Percentiles rank a stretch among this genome's conserved stretches.
Evolutionary conservation across 2,329 filamentous ascomycete species (phyloP).

Genomic region (Apiospora arundinis): DNA sequence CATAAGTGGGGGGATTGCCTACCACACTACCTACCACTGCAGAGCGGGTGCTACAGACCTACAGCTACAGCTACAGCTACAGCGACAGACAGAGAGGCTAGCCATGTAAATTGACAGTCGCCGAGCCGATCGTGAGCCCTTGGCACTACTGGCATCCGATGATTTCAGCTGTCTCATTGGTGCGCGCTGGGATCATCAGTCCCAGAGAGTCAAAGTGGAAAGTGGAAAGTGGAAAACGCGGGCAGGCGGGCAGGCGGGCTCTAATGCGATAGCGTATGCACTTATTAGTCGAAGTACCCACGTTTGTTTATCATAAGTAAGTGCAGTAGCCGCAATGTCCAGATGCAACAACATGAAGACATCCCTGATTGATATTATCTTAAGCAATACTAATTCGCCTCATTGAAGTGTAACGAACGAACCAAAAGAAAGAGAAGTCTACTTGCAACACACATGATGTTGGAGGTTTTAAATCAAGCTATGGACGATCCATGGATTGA

Average conservation of each 20-base stretch:
- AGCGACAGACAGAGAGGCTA: neutral
- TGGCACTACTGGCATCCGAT: neutral
- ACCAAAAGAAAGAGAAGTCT: no score
- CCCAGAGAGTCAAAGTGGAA: neutral
- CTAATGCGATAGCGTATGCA: slow-evolving; percentile 3
- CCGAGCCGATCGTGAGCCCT: neutral
- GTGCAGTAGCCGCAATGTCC: neutral
- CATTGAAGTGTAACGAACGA: no score
- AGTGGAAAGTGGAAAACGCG: neutral
- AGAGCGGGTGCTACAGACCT: no score
- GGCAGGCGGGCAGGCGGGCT: neutral
- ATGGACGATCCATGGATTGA: no score
- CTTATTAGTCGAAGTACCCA: neutral
- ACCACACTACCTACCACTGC: no score
- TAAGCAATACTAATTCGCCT: no score
- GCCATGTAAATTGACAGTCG: no score
- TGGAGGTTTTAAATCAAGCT: no score
- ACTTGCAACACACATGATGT: no score
- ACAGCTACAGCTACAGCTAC: no score
- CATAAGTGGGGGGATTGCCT: slow-evolving; percentile 17
- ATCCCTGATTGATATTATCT: no score
- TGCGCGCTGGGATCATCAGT: neutral
- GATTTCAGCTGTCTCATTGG: neutral
- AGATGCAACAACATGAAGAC: no score
- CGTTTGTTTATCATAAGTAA: neutral